These are phyloP conservation scores for Leishmania tropica DNA, from an alignment of 208 protist genomes.

Conservation along the genomic window DNA sequence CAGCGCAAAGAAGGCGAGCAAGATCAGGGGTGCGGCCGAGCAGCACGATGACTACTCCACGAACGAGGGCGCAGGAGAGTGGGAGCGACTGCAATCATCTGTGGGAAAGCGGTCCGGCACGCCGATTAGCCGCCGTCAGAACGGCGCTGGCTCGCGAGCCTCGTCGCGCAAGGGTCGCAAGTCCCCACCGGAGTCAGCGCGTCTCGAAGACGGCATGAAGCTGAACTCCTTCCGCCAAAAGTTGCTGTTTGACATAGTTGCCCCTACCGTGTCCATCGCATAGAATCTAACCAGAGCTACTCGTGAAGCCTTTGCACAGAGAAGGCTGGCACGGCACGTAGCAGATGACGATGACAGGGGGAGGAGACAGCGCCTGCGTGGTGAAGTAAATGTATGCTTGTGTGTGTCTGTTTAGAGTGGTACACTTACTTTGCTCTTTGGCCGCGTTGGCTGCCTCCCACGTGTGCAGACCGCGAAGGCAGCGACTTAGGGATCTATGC, in stretches of 20 bases:
- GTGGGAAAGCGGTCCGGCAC: neutral
- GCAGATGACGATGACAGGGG: neutral
- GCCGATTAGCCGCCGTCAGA: slow-evolving; percentile 6
- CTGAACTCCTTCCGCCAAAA: slow-evolving; percentile 36
- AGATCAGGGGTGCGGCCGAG: too few species aligned
- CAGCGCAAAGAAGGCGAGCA: neutral
- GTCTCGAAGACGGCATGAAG: slow-evolving; percentile 8
- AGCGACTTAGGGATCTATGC: neutral
- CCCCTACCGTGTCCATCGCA: slow-evolving; percentile 18
- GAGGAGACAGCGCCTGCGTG: neutral
- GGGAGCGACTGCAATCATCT: slow-evolving; percentile 4
- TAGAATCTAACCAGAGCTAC: neutral
- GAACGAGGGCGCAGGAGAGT: neutral
- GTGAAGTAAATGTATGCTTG: neutral
- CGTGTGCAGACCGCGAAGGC: neutral
- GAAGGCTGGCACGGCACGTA: neutral
- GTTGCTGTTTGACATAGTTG: slow-evolving; percentile 37
- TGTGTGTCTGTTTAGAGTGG: neutral
- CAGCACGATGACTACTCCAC: neutral
- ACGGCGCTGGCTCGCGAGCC: neutral
- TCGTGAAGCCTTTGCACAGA: neutral
- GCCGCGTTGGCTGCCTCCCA: neutral
- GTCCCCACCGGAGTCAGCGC: slow-evolving; percentile 10
- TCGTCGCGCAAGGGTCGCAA: slow-evolving; percentile 17
- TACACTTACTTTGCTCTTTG: neutral